Evolutionary conservation across 106 monocot genomes (phyloP).

Genomic region (Acorus gramineus): DNA sequence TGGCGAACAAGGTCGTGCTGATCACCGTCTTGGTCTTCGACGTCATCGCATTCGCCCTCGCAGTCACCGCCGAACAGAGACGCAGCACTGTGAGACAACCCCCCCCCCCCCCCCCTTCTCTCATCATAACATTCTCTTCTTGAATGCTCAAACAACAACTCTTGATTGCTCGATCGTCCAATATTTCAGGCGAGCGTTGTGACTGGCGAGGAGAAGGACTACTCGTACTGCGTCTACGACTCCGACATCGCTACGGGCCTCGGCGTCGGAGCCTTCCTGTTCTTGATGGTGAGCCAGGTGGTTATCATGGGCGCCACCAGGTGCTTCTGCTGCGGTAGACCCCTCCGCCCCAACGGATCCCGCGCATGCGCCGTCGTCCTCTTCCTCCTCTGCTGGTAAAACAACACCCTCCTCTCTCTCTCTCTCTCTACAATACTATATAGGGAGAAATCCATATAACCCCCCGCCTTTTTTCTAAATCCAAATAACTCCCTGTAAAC

Average conservation of each 20-base stretch:
- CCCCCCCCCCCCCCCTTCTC: too few relatives aligned
- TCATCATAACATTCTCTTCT: too few relatives aligned
- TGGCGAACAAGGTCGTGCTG: too few relatives aligned
- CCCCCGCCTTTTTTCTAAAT: slow-evolving; percentile 6
- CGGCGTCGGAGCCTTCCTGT: neutral
- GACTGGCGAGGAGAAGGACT: neutral
- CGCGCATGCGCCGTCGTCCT: neutral
- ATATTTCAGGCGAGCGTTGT: neutral
- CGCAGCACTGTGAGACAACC: too few relatives aligned
- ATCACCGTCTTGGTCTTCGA: too few relatives aligned
- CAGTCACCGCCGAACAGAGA: too few relatives aligned
- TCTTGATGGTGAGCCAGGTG: neutral
- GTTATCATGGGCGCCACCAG: neutral
- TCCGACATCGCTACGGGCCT: slow-evolving; percentile 26
- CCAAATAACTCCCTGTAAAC: slow-evolving; percentile 13
- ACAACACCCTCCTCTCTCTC: neutral
- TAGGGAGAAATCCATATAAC: neutral
- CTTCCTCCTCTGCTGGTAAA: slow-evolving; percentile 1
- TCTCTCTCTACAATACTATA: neutral
- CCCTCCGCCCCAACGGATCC: slow-evolving; percentile 2
- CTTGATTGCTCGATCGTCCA: too few relatives aligned
- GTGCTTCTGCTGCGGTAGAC: neutral
- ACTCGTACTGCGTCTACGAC: neutral
- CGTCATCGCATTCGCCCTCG: too few relatives aligned
- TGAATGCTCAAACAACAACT: too few relatives aligned